Conservation (phyloP, 2,329 filamentous ascomycete genomes). For the Paecilomyces fulvus region DNA sequence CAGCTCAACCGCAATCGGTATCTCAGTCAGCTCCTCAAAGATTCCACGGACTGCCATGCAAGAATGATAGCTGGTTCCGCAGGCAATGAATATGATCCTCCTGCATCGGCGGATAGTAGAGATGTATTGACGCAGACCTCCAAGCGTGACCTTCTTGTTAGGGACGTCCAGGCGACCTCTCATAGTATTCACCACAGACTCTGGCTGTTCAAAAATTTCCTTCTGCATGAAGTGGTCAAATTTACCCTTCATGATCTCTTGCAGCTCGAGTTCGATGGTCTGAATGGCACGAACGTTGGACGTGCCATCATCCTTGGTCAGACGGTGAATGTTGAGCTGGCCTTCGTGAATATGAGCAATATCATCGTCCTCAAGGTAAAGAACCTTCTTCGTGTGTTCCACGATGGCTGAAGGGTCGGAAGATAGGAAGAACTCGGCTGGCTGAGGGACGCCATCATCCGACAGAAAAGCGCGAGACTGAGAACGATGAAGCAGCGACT, state of each 20-base stretch:
- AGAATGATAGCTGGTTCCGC: constrained; percentile 96
- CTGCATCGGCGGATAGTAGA: constrained; percentile 92
- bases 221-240: constrained; percentile 99
- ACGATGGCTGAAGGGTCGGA: constrained; percentile 97
- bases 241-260: constrained; percentile 99
- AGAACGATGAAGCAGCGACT: constrained; percentile 94
- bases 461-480: constrained; percentile 98
- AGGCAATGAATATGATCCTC: constrained; percentile 97
- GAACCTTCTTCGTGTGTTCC: constrained; percentile 99
- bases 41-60: constrained; percentile 98
- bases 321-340: constrained; percentile 95
- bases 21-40: constrained; percentile 96
- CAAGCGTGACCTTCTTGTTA: constrained; percentile 92
- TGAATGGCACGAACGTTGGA: constrained; percentile 97
- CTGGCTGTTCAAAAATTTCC: constrained; percentile 99
- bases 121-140: constrained; percentile 93
- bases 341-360: constrained; percentile 99
- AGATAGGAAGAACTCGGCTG: constrained; percentile 97
- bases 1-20: constrained; percentile 92
- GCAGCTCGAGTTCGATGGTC: constrained; percentile 95
- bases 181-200: constrained; percentile 99
- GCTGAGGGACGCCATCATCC: constrained; percentile 95
- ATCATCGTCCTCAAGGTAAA: constrained; percentile 98
- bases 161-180: constrained; percentile 89
- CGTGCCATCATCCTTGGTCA: constrained; percentile 92